Evolutionary conservation across 306 rosid species (phyloP), one percentile per base, ranked within the genome.

Genomic region (Vachellia collinsii): DNA sequence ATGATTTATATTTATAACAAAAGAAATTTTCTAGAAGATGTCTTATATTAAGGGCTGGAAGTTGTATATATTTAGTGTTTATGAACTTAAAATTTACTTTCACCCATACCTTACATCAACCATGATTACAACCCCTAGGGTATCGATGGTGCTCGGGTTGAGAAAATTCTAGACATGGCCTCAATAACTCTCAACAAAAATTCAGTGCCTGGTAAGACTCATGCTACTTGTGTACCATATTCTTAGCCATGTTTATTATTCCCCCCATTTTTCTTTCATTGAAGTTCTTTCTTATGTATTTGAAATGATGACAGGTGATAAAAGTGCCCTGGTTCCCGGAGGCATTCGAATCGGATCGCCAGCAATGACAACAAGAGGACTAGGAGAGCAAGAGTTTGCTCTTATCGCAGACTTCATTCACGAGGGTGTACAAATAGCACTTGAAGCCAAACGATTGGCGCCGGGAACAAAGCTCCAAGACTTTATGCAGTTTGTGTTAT

Each of bases 111-210:
- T 8, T 22, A 9, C 65, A 59, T 22, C 4, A 59, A 59, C 16
- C 16, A 22, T 0, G 16, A 22, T 59, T 16, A 22, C 34, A 23
- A 22, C 16, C 65, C 65, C 16, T 59, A 59, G 65, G 65, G 65
- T 10, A 23, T 59, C 23, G 65, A 59, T 11, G 65, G 65, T 59
- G 65, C 65, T 59, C 37, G 65, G 65, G 65, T 59, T 37, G 65
- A 59, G 65, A 59, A 59, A 59, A 59, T 59, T 59, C 65, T 59
- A n/a, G 65, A 59, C 65, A 20, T 10, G 65, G 65, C 65, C 65
- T 59, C 37, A 6, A 59, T 59, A 22, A 59, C 65, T 22, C 65
- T 59, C 14, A 59, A 59, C 37, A 59, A 59, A 59, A 59, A 59
- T 11, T 59, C 65, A 23, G 65, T 59, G 37, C 65, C 65, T 59